These are phyloP conservation scores for Chloranthus sessilifolius DNA, from an alignment of 164 flowering plant genomes.

Conservation along the genomic window DNA sequence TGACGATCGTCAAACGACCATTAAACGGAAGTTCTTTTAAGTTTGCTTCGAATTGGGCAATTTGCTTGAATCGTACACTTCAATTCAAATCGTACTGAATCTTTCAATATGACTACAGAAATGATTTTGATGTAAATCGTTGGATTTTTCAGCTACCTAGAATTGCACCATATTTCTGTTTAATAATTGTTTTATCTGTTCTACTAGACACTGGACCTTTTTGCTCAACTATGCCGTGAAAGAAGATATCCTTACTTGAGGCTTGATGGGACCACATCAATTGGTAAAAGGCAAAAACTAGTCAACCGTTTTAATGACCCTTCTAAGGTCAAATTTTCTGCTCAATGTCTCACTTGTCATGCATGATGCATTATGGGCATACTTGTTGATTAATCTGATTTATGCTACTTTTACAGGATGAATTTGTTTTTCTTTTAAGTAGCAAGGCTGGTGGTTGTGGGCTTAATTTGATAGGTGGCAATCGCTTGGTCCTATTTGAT, in stretches of 20 bases:
- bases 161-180: too few relatives aligned
- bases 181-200: too few relatives aligned
- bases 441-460: conserved; percentile 99
- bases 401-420: conserved; percentile 57
- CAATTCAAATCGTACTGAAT: too few relatives aligned
- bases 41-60: too few relatives aligned
- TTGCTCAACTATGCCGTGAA: conserved; percentile 96
- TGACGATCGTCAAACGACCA: too few relatives aligned
- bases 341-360: not conserved
- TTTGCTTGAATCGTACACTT: too few relatives aligned
- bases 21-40: too few relatives aligned
- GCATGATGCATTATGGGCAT: not conserved
- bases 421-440: conserved; percentile 94
- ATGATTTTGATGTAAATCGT: too few relatives aligned
- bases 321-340: conserved; percentile 50
- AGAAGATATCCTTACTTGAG: conserved; percentile 90
- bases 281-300: conserved; percentile 87
- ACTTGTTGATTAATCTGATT: conserved; percentile 6
- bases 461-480: conserved; percentile 95
- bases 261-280: conserved; percentile 94
- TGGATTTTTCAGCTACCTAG: too few relatives aligned
- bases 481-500: conserved; percentile 91
- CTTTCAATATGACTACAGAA: too few relatives aligned
- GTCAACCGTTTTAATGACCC: conserved; percentile 81
- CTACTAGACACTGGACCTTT: conserved; percentile 83